phyloP scores from a whole-genome alignment of 768 basidiomycete genomes.

The Tricholoma flavovirens region DNA sequence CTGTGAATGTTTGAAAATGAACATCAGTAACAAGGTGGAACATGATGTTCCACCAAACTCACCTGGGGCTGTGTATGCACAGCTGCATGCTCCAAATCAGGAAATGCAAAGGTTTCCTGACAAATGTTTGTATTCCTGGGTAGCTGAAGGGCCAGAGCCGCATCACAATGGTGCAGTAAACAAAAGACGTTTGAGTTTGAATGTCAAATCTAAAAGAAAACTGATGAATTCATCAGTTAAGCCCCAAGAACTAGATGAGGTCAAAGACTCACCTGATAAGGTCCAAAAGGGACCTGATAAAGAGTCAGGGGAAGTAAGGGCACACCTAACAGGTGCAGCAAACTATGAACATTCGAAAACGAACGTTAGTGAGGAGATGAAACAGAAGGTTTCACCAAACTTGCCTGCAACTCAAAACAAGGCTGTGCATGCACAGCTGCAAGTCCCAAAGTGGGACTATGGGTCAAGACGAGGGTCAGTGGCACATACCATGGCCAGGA shows the following conservation, averaged over 20 bases:
- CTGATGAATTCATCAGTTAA: background rate
- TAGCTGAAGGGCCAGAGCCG: too few species aligned
- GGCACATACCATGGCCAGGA: background rate
- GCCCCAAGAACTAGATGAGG: background rate
- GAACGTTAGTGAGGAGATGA: background rate
- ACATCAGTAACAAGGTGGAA: too few species aligned
- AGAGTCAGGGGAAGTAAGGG: background rate
- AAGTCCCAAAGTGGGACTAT: background rate
- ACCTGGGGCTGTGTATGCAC: too few species aligned
- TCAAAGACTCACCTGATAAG: background rate
- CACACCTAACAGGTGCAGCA: background rate
- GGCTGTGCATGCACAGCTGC: background rate
- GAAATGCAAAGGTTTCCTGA: too few species aligned
- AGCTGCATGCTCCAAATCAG: too few species aligned
- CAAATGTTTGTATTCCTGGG: too few species aligned
- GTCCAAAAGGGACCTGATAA: background rate
- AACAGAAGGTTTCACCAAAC: background rate
- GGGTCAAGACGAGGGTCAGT: background rate
- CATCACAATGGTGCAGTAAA: background rate
- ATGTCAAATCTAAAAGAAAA: background rate
- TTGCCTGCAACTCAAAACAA: background rate
- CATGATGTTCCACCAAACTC: too few species aligned
- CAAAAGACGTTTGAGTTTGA: background rate
- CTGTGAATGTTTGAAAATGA: too few species aligned
- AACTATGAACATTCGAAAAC: background rate